Percentiles rank a stretch among this genome's conserved stretches.
Conservation (phyloP, 176 grass and related monocot species). For the Triticum urartu region DNA sequence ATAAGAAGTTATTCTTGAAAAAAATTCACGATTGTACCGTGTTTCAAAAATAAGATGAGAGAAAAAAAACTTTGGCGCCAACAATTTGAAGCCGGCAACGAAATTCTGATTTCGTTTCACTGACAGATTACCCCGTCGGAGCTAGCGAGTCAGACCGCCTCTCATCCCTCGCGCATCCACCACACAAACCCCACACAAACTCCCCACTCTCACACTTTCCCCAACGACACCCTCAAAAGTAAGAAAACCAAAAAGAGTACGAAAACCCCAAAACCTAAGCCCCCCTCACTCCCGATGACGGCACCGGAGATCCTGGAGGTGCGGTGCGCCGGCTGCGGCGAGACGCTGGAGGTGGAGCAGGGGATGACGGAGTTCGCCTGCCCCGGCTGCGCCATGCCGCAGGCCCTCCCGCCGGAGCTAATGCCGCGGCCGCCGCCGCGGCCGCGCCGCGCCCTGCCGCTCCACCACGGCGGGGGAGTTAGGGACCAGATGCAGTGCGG, state of each 20-base stretch:
- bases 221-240: neutral
- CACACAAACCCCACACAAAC: too few relatives aligned
- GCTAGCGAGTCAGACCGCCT: neutral
- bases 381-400: conserved; percentile 52
- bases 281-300: neutral
- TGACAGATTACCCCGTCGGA: conserved; percentile 9
- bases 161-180: neutral
- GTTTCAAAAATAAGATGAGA: neutral
- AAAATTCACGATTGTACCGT: too few relatives aligned
- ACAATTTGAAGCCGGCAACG: neutral
- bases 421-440: conserved; percentile 35
- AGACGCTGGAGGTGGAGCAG: conserved; percentile 58
- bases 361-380: conserved; percentile 59
- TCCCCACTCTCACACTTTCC: neutral
- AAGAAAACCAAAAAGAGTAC: neutral
- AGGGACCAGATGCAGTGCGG: conserved; percentile 47
- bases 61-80: neutral
- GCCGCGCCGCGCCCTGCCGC: conserved; percentile 22
- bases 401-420: conserved; percentile 56
- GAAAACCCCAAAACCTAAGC: neutral
- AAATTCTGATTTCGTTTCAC: neutral
- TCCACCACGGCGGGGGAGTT: neutral
- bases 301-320: conserved; percentile 35
- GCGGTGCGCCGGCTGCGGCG: conserved; percentile 50
- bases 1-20: too few relatives aligned